Evolutionary conservation across 2,329 filamentous ascomycete species (phyloP).

Genomic region (Sporothrix brasiliensis): DNA sequence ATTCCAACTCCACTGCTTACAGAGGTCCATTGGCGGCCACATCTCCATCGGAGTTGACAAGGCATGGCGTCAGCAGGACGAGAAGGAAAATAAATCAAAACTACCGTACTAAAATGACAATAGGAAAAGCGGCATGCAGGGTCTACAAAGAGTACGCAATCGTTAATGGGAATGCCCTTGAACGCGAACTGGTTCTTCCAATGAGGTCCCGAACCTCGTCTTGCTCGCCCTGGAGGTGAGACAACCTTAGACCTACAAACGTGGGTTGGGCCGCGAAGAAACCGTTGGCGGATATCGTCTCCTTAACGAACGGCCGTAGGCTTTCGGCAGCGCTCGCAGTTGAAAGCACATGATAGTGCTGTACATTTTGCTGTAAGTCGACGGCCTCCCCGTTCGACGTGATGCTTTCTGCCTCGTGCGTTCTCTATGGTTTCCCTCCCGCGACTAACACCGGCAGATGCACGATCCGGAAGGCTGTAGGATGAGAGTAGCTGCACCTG

Average conservation of each 20-base stretch:
- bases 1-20: neutral
- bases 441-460: slow-evolving; percentile 9
- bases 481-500: slow-evolving; percentile 6
- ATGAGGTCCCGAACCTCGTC: neutral
- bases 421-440: neutral
- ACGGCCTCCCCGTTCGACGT: too few species aligned
- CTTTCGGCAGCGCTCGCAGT: too few species aligned
- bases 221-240: slow-evolving; percentile 9
- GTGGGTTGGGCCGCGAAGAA: neutral
- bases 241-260: slow-evolving; percentile 8
- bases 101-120: neutral
- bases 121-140: neutral
- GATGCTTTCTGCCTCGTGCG: slow-evolving; percentile 9
- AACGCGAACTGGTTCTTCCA: neutral
- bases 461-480: neutral
- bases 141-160: neutral
- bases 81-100: neutral
- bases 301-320: too few species aligned
- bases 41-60: neutral
- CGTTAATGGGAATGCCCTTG: slow-evolving; percentile 2
- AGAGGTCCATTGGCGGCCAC: neutral
- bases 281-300: neutral
- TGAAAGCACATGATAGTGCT: too few species aligned
- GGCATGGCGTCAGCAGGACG: neutral
- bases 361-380: too few species aligned